Evolutionary conservation across 208 protist species (phyloP).

Genomic region (Leishmania braziliensis): DNA sequence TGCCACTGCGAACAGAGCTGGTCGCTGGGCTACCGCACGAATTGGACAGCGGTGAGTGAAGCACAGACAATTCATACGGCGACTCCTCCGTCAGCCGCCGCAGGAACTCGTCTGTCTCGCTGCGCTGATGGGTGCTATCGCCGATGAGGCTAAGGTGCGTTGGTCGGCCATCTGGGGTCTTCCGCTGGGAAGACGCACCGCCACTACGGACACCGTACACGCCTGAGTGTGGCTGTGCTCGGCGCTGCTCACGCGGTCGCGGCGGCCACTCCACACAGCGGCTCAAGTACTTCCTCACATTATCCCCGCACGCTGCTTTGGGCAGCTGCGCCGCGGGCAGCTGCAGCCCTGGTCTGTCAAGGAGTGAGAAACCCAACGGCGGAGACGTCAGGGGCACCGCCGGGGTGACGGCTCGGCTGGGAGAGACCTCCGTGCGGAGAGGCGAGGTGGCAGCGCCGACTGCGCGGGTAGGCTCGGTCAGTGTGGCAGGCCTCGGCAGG

Average conservation of each 20-base stretch:
- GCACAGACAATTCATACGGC: slow-evolving; percentile 28
- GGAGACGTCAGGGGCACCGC: slow-evolving; percentile 2
- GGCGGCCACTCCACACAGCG: slow-evolving; percentile 47
- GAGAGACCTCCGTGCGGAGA: slow-evolving; percentile 1
- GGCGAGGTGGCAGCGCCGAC: not conserved
- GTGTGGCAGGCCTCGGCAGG: not conserved
- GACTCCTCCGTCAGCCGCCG: slow-evolving; percentile 33
- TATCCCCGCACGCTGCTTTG: slow-evolving; percentile 27
- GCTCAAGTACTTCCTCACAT: slow-evolving; percentile 45
- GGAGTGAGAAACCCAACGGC: slow-evolving; percentile 3
- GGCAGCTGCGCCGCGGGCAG: slow-evolving; percentile 16
- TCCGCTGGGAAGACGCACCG: not conserved
- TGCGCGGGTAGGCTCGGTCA: not conserved
- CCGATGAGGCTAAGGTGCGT: not conserved
- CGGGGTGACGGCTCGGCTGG: not conserved
- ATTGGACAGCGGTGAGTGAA: not conserved
- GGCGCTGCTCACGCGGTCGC: slow-evolving; percentile 16
- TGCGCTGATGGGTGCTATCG: slow-evolving; percentile 6
- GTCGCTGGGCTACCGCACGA: slow-evolving; percentile 1
- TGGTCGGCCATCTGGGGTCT: not conserved
- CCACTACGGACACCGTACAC: not conserved
- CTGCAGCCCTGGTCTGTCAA: slow-evolving; percentile 1
- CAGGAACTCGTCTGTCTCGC: slow-evolving; percentile 27
- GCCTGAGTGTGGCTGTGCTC: not conserved
- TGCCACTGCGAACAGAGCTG: slow-evolving; percentile 1